Base-by-base conservation (phyloP, 2,329 filamentous ascomycete genomes). In the Xylariaceae sp. region DNA sequence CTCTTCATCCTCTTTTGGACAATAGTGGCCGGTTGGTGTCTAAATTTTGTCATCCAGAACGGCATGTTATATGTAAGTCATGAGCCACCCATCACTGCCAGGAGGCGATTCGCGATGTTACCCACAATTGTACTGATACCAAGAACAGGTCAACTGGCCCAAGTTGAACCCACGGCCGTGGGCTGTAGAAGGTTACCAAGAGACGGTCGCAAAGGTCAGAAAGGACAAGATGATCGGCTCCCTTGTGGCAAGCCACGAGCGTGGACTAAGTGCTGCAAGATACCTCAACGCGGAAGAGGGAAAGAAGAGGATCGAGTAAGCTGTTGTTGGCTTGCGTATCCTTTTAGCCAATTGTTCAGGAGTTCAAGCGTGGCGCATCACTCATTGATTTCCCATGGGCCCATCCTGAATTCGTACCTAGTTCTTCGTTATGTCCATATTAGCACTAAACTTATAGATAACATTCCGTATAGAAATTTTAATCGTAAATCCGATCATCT, bases 291-390 rank as follows among this genome's bases (percentile, higher is more conserved):
- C 95, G 57, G 94, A 99, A 74, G 94, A 99, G 76, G 94, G 94
- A 56, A 99, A 99, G 83, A 99, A 97, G 83, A 90, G 94, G 73
- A 95, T 96, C 71, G 94, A 99, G 73, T 92, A 61, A 60, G 23
- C 49, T 35, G 9, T 15, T 47, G 34, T 48, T 10, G 7, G 10
- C 37, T 35, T 30, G 15, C 17, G 52, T 45, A 34, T 47, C 42
- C 15, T 35, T 11, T 34, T 7, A 50, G 9, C 18, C 30, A 42
- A 34, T 17, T 51, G 37, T 30, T 39, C 39, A 56, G 13, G 17
- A 45, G 11, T 50, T 45, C 9, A 4, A 39, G 35, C 34, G 10
- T 35, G 34, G 51, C 11, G 17, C 18, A 9, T 45, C 2, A 37
- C 18, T 35, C 11, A 50, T 30, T 39, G n/a, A 30, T 23, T 56